phyloP scores from a whole-genome alignment of 495 filamentous ascomycete genomes.

The Podospora appendiculata region DNA sequence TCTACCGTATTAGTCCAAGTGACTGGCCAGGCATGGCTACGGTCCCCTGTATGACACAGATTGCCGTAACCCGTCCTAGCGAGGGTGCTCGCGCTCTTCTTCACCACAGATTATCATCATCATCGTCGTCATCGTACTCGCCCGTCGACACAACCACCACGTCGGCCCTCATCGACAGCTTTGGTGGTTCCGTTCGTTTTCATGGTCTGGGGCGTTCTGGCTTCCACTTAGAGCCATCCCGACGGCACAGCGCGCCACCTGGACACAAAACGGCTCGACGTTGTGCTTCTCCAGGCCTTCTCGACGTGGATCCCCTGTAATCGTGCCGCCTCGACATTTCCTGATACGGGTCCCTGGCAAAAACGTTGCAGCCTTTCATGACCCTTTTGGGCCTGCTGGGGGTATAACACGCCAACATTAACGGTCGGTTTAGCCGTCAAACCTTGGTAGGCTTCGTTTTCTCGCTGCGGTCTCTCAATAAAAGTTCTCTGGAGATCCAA shows the following conservation, averaged over 20 bases:
- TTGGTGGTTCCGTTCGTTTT: not conserved
- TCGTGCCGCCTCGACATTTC: constrained; percentile 16
- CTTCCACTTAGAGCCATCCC: not conserved
- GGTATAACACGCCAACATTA: constrained; percentile 16
- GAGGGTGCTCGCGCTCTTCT: too few relatives aligned
- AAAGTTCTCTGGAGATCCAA: constrained; percentile 13
- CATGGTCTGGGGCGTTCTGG: not conserved
- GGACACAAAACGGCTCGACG: not conserved
- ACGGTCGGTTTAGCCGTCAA: constrained; percentile 19
- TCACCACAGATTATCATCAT: too few relatives aligned
- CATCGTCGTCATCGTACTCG: too few relatives aligned
- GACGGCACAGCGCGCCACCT: constrained; percentile 3
- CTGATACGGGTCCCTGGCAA: constrained; percentile 18
- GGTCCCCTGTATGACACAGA: too few relatives aligned
- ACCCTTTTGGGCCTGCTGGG: constrained; percentile 11
- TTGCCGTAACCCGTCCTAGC: too few relatives aligned
- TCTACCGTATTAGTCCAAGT: too few relatives aligned
- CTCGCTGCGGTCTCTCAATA: constrained; percentile 8
- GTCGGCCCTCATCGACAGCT: not conserved
- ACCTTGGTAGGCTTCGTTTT: constrained; percentile 20
- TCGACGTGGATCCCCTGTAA: constrained; percentile 17
- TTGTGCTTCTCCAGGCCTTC: not conserved
- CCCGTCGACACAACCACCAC: too few relatives aligned
- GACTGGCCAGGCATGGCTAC: too few relatives aligned
- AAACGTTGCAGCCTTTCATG: constrained; percentile 10